These are phyloP conservation scores for Amanita rimosa DNA, from an alignment of 768 basidiomycete genomes.

Conservation along the genomic window DNA sequence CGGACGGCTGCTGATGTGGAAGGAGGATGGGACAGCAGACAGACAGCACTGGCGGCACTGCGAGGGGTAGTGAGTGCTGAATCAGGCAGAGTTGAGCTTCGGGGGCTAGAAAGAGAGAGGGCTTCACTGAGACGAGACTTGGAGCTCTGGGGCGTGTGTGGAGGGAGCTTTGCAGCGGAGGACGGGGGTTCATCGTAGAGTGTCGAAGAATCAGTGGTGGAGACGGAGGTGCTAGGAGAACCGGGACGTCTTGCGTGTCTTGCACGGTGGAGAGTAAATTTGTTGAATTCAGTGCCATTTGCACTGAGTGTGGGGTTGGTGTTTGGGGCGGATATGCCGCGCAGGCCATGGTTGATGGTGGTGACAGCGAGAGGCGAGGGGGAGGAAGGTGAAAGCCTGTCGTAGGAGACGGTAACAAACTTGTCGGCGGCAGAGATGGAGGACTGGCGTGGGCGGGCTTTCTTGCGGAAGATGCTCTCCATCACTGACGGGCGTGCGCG, in stretches of 20 bases:
- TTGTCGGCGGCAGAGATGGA: slow-evolving; percentile 46
- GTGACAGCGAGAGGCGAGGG: slow-evolving; percentile 50
- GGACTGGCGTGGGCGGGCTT: slow-evolving; percentile 46
- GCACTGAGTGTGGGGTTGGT: slow-evolving; percentile 72
- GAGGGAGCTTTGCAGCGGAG: slow-evolving; percentile 12
- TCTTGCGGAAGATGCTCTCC: slow-evolving; percentile 63
- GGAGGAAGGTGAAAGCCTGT: slow-evolving; percentile 45
- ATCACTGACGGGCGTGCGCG: slow-evolving; percentile 21
- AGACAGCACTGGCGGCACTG: slow-evolving; percentile 10
- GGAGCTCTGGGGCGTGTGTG: slow-evolving; percentile 22
- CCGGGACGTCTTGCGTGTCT: slow-evolving; percentile 30
- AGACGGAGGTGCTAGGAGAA: slow-evolving; percentile 39
- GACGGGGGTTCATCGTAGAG: slow-evolving; percentile 40
- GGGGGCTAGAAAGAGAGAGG: slow-evolving; percentile 34
- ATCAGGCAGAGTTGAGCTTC: slow-evolving; percentile 42
- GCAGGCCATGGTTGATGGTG: slow-evolving; percentile 43
- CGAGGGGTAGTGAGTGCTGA: slow-evolving; percentile 30
- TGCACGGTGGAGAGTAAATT: slow-evolving; percentile 37
- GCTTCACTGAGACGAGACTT: slow-evolving; percentile 45
- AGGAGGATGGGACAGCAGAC: slow-evolving; percentile 11
- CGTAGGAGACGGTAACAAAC: slow-evolving; percentile 62
- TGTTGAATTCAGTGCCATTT: slow-evolving; percentile 63
- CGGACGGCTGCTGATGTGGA: slow-evolving; percentile 30
- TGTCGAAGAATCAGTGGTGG: slow-evolving; percentile 48
- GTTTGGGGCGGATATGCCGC: slow-evolving; percentile 71